phyloP scores from a whole-genome alignment of 2,329 filamentous ascomycete species.

The Curvularia sp. region DNA sequence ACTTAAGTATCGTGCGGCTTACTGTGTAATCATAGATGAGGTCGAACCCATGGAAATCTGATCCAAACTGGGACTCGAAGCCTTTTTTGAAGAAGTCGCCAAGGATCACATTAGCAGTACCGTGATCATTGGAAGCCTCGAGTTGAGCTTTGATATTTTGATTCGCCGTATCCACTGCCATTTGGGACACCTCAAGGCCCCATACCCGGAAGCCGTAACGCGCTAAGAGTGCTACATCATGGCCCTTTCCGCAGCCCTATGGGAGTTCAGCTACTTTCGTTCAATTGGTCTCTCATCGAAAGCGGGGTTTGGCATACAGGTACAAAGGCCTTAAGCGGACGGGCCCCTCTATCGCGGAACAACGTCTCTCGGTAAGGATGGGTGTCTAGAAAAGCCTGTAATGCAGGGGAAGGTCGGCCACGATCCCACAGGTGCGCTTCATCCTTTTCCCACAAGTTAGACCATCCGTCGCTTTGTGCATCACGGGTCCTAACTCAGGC shows the following conservation, averaged over 20 bases:
- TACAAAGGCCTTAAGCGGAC: constrained; percentile 69
- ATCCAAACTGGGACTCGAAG: constrained; percentile 55
- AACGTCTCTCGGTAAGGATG: constrained; percentile 38
- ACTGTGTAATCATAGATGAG: constrained; percentile 67
- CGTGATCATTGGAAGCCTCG: constrained; percentile 4
- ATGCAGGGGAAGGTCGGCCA: constrained; percentile 60
- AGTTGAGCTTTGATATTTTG: constrained; percentile 22
- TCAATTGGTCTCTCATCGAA: neutral
- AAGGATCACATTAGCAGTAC: constrained; percentile 61
- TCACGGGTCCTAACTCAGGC: constrained; percentile 15
- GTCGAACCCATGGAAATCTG: constrained; percentile 56
- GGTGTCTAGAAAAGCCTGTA: constrained; percentile 39
- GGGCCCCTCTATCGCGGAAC: constrained; percentile 20
- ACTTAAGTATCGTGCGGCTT: constrained; percentile 26
- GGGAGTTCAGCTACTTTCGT: constrained; percentile 1
- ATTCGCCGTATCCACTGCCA: constrained; percentile 43
- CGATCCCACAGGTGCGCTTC: constrained; percentile 63
- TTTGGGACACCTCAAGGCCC: constrained; percentile 70
- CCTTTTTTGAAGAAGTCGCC: constrained; percentile 70
- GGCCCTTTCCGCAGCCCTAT: constrained; percentile 74
- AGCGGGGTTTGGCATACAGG: constrained; percentile 50
- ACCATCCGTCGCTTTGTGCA: constrained; percentile 52
- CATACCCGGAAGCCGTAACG: constrained; percentile 76
- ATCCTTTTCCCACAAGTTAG: constrained; percentile 60
- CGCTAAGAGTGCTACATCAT: constrained; percentile 77